Evolutionary conservation across 805 yeast species (phyloP), one percentile per base, ranked within the genome.

Genomic region (Teunomyces cretensis): DNA sequence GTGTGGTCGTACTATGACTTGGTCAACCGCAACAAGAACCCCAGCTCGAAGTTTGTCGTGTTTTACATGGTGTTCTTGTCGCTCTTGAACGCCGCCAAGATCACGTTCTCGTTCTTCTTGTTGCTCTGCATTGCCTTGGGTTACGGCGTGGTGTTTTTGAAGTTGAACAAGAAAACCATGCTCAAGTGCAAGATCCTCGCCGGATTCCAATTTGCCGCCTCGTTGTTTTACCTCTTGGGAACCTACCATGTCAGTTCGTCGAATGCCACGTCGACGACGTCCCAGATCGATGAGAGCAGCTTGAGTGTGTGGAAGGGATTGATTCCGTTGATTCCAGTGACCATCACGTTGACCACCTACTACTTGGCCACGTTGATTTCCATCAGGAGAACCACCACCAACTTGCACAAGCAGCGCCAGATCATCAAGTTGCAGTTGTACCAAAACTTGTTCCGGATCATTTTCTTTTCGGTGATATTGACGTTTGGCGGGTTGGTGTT

Each of bases 1-100:
- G 84, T 89, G 37, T 91, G 97, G 96, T 89, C 96, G 2, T 86
- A 88, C 61, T 94, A 86, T 61, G 96, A 89, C 58, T 75, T 88
- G 51, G 81, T 83, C 56, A 94, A 94, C 67, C 72, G 79, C 40
- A 62, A 74, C 28, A 68, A 67, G 47, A 68, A 66, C 47, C 72
- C 72, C 16, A 69, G 74, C 9, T 69, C 75, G 39, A 86, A 84
- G 36, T 81, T 89, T 55, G 86, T 81, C 51, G 79, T 81, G 33
- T 59, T 63, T 43, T 88, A 90, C 67, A 78, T 89, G 77, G 81
- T 81, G 7, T 79, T 92, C 59, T 78, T 92, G 42, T 84, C 97
- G 2, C 62, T 88, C 27, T 68, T 92, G 62, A 88, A 89, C 61
- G 81, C 96, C 1, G 80, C 81, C 54, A 86, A 94, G 58, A 78